phyloP scores from a whole-genome alignment of 148 eudicot species.

The Pouteria glomerata region DNA sequence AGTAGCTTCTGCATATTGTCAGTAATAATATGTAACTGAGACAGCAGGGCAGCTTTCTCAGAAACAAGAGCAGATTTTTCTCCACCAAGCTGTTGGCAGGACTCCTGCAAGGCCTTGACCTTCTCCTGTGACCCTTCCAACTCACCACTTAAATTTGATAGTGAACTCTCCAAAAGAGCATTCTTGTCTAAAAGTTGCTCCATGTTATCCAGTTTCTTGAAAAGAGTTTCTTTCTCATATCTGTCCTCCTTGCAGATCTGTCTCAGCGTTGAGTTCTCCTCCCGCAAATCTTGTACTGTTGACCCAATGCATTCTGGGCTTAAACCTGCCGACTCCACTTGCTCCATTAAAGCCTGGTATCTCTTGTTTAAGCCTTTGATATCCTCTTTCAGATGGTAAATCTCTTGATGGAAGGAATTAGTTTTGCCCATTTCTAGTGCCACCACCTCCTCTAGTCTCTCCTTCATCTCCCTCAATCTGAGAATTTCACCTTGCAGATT shows the following conservation, averaged over 20 bases:
- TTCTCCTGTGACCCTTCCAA: constrained; percentile 47
- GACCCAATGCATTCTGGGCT: constrained; percentile 46
- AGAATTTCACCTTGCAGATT: constrained; percentile 46
- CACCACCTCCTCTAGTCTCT: constrained; percentile 70
- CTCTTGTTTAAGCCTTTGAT: constrained; percentile 45
- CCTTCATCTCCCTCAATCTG: constrained; percentile 54
- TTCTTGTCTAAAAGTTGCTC: constrained; percentile 45
- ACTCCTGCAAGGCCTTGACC: constrained; percentile 46
- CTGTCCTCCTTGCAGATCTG: constrained; percentile 37
- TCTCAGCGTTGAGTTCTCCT: constrained; percentile 60
- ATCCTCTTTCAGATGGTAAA: constrained; percentile 52
- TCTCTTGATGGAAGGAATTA: constrained; percentile 49
- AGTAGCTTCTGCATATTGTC: constrained; percentile 74
- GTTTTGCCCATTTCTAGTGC: constrained; percentile 47
- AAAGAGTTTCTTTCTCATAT: constrained; percentile 45
- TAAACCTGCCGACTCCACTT: constrained; percentile 55
- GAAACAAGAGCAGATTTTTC: constrained; percentile 55
- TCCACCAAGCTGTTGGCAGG: constrained; percentile 34
- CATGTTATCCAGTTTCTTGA: constrained; percentile 45
- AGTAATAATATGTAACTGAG: constrained; percentile 68
- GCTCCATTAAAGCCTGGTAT: constrained; percentile 45
- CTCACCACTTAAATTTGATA: constrained; percentile 47
- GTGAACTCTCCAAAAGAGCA: constrained; percentile 32
- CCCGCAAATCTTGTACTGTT: constrained; percentile 48
- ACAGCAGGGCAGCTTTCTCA: constrained; percentile 68